Base-by-base conservation (phyloP, 805 yeast genomes). In the Metahyphopichia silvanorum region DNA sequence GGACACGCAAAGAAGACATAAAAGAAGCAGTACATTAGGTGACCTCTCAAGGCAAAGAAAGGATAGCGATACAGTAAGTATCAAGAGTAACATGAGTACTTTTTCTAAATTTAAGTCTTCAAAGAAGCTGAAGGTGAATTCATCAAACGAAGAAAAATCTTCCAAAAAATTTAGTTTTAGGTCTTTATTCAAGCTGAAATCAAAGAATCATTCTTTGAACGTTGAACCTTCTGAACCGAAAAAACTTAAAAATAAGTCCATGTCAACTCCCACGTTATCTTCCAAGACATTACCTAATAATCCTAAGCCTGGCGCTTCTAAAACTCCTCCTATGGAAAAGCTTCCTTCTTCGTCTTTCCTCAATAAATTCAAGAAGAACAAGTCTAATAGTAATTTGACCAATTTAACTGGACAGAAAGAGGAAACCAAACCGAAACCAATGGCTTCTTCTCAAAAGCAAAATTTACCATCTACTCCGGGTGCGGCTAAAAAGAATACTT, bases 91-190 rank as follows among this genome's bases (percentile, higher is more conserved):
- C 9, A 26, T 20, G 17, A 27, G 25, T 16, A 15, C 15, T 7
- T n/a, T 24, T 24, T 24, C 26, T 7, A n/a, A 7, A 7, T 7
- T 24, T 7, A 11, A n/a, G n/a, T n/a, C n/a, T n/a, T n/a, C 25
- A 25, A 27, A 27, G 16, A 21, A 19, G n/a, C 13, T 3, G 21
- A 33, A 8, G 27, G 9, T 10, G 10, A 8, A 10, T 20, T 9
- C 22, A 27, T 16, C 4, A 27, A 27, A 7, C 12, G 30, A 27
- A 8, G 10, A 16, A 20, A 25, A 25, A 15, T 13, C 16, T 15
- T 6, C 32, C 15, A 59, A 62, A 32, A 57, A 56, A 37, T 66
- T 66, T 37, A 60, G 68, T 26, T 60, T 66, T 48, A 57, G 53
- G 29, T 51, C 63, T 2, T 48, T 66, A 17, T 66, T 66, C 48